Evolutionary conservation across 495 filamentous ascomycete genomes (phyloP).

Genomic region (Gamarada debralockiae): DNA sequence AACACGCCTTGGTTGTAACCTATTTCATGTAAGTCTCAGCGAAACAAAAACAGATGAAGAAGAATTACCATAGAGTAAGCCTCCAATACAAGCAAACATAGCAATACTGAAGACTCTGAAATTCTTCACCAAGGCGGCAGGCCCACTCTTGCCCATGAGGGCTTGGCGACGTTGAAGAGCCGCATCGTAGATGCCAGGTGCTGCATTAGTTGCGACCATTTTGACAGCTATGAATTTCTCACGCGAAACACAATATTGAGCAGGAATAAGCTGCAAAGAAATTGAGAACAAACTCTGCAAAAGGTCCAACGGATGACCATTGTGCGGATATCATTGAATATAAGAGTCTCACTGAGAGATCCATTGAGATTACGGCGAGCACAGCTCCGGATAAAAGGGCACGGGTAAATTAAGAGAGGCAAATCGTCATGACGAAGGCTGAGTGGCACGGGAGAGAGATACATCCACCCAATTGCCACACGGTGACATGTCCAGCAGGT

Average conservation of each 20-base stretch:
- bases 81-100: constrained; percentile 75
- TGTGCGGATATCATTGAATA: neutral
- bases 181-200: constrained; percentile 50
- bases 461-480: too few species aligned
- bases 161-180: constrained; percentile 60
- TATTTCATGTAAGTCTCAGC: constrained; percentile 5
- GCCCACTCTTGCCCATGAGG: constrained; percentile 61
- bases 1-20: constrained; percentile 83
- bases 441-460: too few species aligned
- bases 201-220: constrained; percentile 20
- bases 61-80: constrained; percentile 35
- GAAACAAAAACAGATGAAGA: constrained; percentile 17
- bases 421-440: too few species aligned
- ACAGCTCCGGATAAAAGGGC: constrained; percentile 21
- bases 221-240: constrained; percentile 3
- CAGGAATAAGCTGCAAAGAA: neutral
- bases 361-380: neutral
- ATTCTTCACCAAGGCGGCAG: constrained; percentile 62
- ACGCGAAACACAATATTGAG: neutral
- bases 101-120: constrained; percentile 68
- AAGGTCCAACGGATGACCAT: neutral
- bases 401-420: constrained; percentile 1
- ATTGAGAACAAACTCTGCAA: neutral
- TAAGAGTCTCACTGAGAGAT: neutral
- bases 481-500: too few species aligned